Base-by-base conservation (phyloP, 768 basidiomycete genomes). In the Trametes coccinea region DNA sequence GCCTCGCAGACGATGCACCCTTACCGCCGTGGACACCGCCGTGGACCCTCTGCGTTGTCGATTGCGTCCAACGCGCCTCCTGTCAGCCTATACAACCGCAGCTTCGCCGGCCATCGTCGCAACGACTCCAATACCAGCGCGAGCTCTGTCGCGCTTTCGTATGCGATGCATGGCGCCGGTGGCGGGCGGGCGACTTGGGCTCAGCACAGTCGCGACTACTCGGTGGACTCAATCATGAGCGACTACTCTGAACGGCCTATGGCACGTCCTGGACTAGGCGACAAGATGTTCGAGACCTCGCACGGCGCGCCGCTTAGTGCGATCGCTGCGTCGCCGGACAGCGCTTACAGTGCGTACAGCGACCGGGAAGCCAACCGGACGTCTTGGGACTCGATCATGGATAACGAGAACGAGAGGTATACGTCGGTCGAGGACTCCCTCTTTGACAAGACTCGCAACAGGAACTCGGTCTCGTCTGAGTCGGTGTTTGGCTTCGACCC, bases 241-340 rank as follows among this genome's bases (percentile, higher is more conserved):
- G 85, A 89, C 48, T 82, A 82, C 63, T 86, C 88, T 9, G 78
- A 74, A 3, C 72, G 77, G 65, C 76, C 81, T n/a, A 72, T 89
- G 0, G 84, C 80, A 2, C 82, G 91, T 9, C 92, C 92, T 2
- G 89, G 86, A 2, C 71, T 93, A 3, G 91, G 92, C 0, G 92
- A 93, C 72, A 93, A 92, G 80, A 93, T 93, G 92, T 89, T 93
- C 63, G 86, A 89, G 40, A 85, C 79, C 34, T 80, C 74, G 11
- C 80, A 78, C 49, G 82, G 79, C 1, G 78, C 81, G 61, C 82
- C 87, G 0, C 77, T 92, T 30, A 70, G 79, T 0, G 76, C 88
- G 0, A 90, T 92, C 61, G 82, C 86, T 0, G 87, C 83, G 0
- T 90, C 89, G 0, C 88, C 89, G 1, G 70, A 80, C 0, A 81